Percentiles rank a stretch among this genome's conserved stretches.
Evolutionary conservation across 257 asterid genomes (phyloP).

Genomic region (Solanum habrochaites): DNA sequence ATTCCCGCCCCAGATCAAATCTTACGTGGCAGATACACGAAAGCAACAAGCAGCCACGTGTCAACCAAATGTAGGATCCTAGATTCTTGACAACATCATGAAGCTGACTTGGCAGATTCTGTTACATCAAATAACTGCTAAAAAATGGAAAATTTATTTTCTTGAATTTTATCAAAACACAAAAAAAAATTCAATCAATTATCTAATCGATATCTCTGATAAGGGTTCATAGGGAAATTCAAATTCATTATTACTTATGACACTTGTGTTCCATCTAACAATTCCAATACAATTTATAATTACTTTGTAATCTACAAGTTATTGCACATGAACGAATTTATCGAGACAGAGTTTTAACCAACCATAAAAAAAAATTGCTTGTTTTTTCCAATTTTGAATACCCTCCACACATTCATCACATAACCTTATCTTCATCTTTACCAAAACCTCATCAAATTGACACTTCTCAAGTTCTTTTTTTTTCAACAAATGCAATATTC

Average conservation of each 20-base stretch:
- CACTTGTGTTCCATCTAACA: neutral
- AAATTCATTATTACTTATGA: too few species aligned
- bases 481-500: slow-evolving; percentile 24
- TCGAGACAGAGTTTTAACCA: neutral
- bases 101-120: slow-evolving; percentile 19
- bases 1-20: too few species aligned
- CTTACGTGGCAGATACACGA: neutral
- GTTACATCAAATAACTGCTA: slow-evolving; percentile 2
- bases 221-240: neutral
- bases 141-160: slow-evolving; percentile 8
- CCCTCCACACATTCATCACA: slow-evolving; percentile 66
- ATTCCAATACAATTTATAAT: too few species aligned
- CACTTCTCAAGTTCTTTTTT: neutral
- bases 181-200: neutral
- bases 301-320: neutral
- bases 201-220: too few species aligned
- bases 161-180: neutral
- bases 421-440: slow-evolving; percentile 36
- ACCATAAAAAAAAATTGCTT: neutral
- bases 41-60: slow-evolving; percentile 7
- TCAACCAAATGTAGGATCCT: neutral
- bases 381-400: neutral
- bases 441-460: slow-evolving; percentile 19
- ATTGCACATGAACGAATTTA: neutral
- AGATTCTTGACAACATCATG: neutral